Evolutionary conservation across 169 alveolate genomes (phyloP), one percentile per base, ranked within the genome.

Genomic region (Plasmodium gonderi): DNA sequence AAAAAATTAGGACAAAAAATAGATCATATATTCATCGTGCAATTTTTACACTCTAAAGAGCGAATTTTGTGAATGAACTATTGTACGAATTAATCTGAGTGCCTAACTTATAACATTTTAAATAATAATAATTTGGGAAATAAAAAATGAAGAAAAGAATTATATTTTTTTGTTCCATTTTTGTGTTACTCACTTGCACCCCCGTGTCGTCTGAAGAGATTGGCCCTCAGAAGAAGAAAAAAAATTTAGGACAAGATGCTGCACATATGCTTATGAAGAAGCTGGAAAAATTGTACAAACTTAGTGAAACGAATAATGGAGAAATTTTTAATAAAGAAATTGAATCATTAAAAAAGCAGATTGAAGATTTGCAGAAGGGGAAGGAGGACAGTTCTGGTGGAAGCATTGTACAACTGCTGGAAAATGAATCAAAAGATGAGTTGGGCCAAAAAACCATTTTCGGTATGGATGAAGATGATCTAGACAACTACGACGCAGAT

Each of bases 381-480:
- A n/a, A n/a, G n/a, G n/a, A n/a, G n/a, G n/a, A n/a, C n/a, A n/a
- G n/a, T n/a, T n/a, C n/a, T n/a, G n/a, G n/a, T n/a, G n/a, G n/a
- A 17, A 54, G 9, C 23, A 2, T 17, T 20, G 69, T 23, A 26
- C 69, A 54, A 9, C 33, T 17, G n/a, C 29, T 54, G n/a, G 44
- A 23, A 23, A 38, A 31, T 23, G 72, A 77, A 8, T 17, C 49
- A 6, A 65, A 26, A 0, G 47, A 77, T 33, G 40, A 26, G 51
- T 26, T 17, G 1, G 47, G 26, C n/a, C 11, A 44, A 17, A 17
- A 47, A n/a, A 42, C 20, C 17, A 49, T 44, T 42, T 78, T 7
- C 29, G 72, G 87, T 2, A 42, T 38, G n/a, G 80, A 74, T 11
- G 80, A 74, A 36, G 80, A 74, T 7, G 80, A 74, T 12, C 33